Base-by-base conservation (phyloP, 805 yeast genomes). In the Saccharomycopsis fodiens region DNA sequence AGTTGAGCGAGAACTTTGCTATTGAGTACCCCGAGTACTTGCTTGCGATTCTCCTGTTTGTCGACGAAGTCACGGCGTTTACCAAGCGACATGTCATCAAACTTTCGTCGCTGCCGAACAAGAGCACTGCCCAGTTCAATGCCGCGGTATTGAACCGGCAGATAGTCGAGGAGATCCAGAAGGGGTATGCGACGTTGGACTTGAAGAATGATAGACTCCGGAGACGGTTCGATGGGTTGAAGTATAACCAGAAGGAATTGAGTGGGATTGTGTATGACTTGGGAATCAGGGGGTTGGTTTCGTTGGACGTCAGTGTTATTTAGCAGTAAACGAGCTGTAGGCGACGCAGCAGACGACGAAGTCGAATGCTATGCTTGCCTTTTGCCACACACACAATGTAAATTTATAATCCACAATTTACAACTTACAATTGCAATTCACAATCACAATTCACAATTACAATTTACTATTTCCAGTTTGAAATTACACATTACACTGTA, bases 141-240 rank as follows among this genome's bases (percentile, higher is more conserved):
- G n/a, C 19, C 35, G 17, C 31, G 16, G 27, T 34, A 17, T n/a
- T 32, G 5, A 41, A 22, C 21, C 4, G 21, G n/a, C 15, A 41
- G 39, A 15, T 41, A 3, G 13, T 41, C 6, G 35, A 13, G 5
- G 21, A 12, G 8, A 17, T 41, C 27, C 44, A 41, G 21, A 20
- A 31, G 12, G 44, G 44, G 15, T 41, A 32, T 19, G 27, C 29
- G 5, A 10, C 23, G 3, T 20, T 41, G 13, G 44, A 41, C n/a
- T 41, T 41, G 39, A 41, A 34, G 21, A 41, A 41, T 17, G 44
- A 41, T 22, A 21, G 4, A 15, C 16, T 41, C 8, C 23, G 44
- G 7, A 41, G 36, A 31, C 16, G 21, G 8, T 41, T 32, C 19
- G 44, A 41, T 32, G 44, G 44, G 17, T 15, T 41, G 6, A 41